These are phyloP conservation scores for Penicillium thymicola DNA, from an alignment of 2,329 filamentous ascomycete genomes.

Conservation along the genomic window DNA sequence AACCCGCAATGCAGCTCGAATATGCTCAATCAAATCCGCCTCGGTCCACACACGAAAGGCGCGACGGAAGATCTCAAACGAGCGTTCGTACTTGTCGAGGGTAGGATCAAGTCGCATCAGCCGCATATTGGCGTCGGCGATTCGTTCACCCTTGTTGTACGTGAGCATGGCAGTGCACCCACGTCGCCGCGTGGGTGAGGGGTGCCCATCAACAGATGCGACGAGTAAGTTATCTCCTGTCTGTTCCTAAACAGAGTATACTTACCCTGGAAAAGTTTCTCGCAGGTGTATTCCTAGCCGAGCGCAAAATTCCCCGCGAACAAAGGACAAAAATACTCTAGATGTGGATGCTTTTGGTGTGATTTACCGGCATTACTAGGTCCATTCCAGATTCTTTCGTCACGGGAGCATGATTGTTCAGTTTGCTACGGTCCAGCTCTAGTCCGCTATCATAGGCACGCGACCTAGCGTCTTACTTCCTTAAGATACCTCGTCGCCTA, in stretches of 20 bases:
- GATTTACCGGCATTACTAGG: slow-evolving; percentile 23
- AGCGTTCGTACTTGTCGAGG: no score
- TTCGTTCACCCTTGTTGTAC: no score
- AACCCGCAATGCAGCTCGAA: no score
- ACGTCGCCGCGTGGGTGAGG: slow-evolving; percentile 14
- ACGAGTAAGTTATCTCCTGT: slow-evolving; percentile 15
- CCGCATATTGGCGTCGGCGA: no score
- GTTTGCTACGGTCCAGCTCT: slow-evolving; percentile 22
- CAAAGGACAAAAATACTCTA: slow-evolving; percentile 24
- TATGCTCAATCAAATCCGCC: no score
- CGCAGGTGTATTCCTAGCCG: slow-evolving; percentile 12
- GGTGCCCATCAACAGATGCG: slow-evolving; percentile 24
- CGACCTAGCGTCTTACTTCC: slow-evolving; percentile 22
- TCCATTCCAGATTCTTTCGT: slow-evolving; percentile 24
- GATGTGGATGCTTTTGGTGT: slow-evolving; percentile 22
- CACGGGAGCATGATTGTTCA: slow-evolving; percentile 23
- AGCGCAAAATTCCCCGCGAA: slow-evolving; percentile 18
- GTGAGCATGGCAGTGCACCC: no score
- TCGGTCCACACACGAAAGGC: no score
- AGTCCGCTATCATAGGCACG: slow-evolving; percentile 25
- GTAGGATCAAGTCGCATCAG: no score
- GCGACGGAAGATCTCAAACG: no score
- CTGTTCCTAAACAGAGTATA: not conserved
- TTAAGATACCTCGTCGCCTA: slow-evolving; percentile 14
- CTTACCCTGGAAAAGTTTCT: slow-evolving; percentile 25